These are phyloP conservation scores for Penicillium capsulatum DNA, from an alignment of 2,329 filamentous ascomycete genomes.

Conservation along the genomic window DNA sequence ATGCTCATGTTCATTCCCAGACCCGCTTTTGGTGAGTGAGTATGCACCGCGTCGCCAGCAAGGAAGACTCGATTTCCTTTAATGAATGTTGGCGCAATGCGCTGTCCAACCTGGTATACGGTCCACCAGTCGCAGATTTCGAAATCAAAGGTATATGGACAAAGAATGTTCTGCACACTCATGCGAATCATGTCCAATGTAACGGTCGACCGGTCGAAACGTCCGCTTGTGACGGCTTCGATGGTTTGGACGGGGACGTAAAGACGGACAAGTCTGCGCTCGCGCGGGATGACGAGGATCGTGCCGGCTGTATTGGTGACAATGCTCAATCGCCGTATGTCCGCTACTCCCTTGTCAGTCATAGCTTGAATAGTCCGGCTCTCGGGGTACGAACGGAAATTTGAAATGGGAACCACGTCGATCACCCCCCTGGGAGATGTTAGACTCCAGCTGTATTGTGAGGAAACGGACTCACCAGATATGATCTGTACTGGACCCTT, in stretches of 20 bases:
- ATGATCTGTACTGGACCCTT: conserved; percentile 50
- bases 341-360: conserved; percentile 30
- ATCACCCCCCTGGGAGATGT: conserved; percentile 40
- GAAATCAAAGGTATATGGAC: conserved; percentile 20
- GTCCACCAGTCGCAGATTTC: conserved; percentile 21
- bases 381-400: conserved; percentile 21
- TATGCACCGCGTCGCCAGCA: conserved; percentile 24
- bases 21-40: conserved; percentile 23
- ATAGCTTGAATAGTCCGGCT: neutral
- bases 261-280: conserved; percentile 19
- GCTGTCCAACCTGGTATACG: conserved; percentile 22
- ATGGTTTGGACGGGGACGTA: conserved; percentile 21
- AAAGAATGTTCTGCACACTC: conserved; percentile 16
- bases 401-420: conserved; percentile 51
- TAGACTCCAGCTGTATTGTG: neutral
- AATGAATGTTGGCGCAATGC: conserved; percentile 15
- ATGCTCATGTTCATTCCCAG: conserved; percentile 40
- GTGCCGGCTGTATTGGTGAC: conserved; percentile 52
- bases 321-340: conserved; percentile 54
- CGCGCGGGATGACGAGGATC: conserved; percentile 31
- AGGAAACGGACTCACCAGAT: conserved; percentile 28
- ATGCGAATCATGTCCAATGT: conserved; percentile 16
- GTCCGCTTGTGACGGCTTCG: conserved; percentile 5
- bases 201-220: conserved; percentile 20
- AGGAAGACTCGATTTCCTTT: conserved; percentile 18